Evolutionary conservation across 345 rosid species (phyloP).

Genomic region (Gossypium raimondii): DNA sequence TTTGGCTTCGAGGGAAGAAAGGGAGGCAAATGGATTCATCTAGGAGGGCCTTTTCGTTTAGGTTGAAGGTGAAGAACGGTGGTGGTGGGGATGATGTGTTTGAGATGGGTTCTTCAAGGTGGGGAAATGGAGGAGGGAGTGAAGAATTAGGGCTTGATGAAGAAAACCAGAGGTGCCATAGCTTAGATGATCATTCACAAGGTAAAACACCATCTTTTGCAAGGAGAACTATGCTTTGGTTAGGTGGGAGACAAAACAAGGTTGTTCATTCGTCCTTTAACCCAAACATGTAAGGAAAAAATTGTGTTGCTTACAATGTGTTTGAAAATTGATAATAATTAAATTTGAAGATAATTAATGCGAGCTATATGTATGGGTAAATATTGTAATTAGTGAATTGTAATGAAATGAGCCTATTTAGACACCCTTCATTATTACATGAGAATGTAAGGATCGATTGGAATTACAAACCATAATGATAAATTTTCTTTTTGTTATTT

Average conservation of each 20-base stretch:
- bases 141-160: slow-evolving; percentile 23
- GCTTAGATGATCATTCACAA: slow-evolving; percentile 28
- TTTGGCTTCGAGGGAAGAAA: slow-evolving; percentile 75
- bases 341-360: too few species aligned
- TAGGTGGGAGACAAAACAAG: slow-evolving; percentile 85
- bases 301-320: too few species aligned
- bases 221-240: slow-evolving; percentile 86
- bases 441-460: too few species aligned
- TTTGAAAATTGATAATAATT: too few species aligned
- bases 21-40: slow-evolving; percentile 48
- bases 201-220: slow-evolving; percentile 86
- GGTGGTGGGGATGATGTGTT: slow-evolving; percentile 28
- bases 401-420: too few species aligned
- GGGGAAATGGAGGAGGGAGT: slow-evolving; percentile 19
- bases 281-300: slow-evolving; percentile 33
- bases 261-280: slow-evolving; percentile 72
- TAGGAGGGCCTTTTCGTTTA: slow-evolving; percentile 61
- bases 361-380: too few species aligned
- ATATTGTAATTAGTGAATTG: too few species aligned
- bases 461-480: too few species aligned
- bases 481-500: too few species aligned
- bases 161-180: slow-evolving; percentile 42
- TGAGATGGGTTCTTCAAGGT: slow-evolving; percentile 37
- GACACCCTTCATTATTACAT: too few species aligned
- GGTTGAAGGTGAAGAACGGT: slow-evolving; percentile 19